Base-by-base conservation (phyloP, 306 rosid species). In the Betula pendula region DNA sequence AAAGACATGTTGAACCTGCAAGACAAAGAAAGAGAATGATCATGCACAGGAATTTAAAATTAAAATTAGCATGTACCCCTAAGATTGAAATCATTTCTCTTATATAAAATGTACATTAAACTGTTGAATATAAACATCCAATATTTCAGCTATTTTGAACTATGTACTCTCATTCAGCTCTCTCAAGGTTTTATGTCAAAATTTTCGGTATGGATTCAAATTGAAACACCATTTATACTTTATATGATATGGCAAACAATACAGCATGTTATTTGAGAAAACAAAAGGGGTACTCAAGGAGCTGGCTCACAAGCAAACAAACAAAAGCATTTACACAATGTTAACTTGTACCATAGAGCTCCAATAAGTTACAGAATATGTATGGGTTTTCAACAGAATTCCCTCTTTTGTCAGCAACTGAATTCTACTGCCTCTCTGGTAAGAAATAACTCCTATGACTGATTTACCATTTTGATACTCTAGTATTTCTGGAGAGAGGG, bases 1-100 rank as follows among this genome's bases (percentile, higher is more conserved):
- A 90, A 94, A 52, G 92, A 53, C 82, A 94, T 66, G 77, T 88
- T 82, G 82, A 81, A 94, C 88, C 98, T 94, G 81, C 80, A 65
- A 84, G 76, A 72, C 58, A 85, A 65, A 75, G 73, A 51, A 45
- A n/a, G 25, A 67, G 11, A 74, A 66, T 6, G 68, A 35, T 40
- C 27, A 38, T 38, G 70, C 44, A 53, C 45, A 25, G n/a, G 15
- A 72, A 71, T 50, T 19, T 15, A 47, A 22, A 33, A 69, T 43
- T 53, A 52, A 17, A 67, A 51, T 3, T 42, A 53, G 77, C 78
- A 78, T 31, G 71, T 22, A 67, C 53, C 38, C 63, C 68, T 75
- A 68, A 59, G 12, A 11, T 62, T 62, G 43, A 62, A 31, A 35
- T 33, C 42, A 62, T 4, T 31, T 62, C 16, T 22, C 68, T 14